Conservation (phyloP, 2,329 filamentous ascomycete species). For the Cryphonectria radicalis region DNA sequence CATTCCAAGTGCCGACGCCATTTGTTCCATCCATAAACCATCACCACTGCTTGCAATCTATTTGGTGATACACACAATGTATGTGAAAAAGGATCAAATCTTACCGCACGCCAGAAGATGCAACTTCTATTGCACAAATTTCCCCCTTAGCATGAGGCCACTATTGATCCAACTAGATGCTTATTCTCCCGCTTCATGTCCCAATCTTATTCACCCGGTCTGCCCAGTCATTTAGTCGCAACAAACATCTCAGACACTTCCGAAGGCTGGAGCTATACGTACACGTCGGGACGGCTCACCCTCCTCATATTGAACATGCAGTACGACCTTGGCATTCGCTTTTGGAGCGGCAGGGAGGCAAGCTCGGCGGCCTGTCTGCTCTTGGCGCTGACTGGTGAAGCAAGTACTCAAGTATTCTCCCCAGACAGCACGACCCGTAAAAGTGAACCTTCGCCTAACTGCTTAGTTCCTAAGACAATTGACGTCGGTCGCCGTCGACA, state of each 20-base stretch:
- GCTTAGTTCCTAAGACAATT: neutral
- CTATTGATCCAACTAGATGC: neutral
- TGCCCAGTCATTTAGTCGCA: neutral
- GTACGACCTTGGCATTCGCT: constrained; percentile 25
- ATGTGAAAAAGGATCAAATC: neutral
- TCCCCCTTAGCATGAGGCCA: neutral
- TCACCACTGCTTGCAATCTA: no score
- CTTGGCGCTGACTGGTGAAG: neutral
- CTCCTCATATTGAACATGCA: constrained; percentile 26
- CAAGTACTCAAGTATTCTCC: no score
- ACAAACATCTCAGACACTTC: neutral
- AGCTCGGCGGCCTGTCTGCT: neutral
- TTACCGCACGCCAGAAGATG: neutral
- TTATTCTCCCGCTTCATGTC: neutral
- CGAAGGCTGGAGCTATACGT: neutral
- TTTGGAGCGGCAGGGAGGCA: constrained; percentile 10
- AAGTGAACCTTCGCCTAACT: neutral
- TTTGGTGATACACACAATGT: no score
- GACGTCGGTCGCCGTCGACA: neutral
- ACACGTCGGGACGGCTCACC: neutral
- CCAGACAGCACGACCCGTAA: neutral
- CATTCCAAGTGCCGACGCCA: no score
- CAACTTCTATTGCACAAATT: neutral
- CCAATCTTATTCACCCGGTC: neutral
- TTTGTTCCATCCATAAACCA: no score